These are phyloP conservation scores for Cordyceps militaris DNA, from an alignment of 2,329 filamentous ascomycete species.

Conservation along the genomic window DNA sequence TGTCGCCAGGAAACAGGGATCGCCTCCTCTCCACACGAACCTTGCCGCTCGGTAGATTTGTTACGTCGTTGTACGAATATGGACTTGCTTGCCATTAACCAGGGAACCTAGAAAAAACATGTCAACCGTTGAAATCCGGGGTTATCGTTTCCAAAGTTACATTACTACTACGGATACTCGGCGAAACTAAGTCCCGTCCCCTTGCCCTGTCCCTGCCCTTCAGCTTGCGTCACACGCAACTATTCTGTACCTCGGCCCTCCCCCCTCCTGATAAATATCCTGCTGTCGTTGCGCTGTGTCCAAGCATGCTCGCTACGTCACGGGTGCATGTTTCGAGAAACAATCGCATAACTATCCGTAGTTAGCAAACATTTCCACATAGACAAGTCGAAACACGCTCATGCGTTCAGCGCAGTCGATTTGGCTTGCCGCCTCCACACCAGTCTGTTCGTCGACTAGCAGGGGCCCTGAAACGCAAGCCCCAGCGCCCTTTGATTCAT, in stretches of 20 bases:
- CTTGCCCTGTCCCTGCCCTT: not conserved
- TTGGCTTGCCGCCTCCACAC: not conserved
- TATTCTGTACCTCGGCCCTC: not conserved
- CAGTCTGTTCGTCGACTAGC: constrained; percentile 4
- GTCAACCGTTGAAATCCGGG: too few species aligned
- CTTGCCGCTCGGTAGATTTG: not conserved
- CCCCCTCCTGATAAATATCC: too few species aligned
- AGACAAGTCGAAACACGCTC: not conserved
- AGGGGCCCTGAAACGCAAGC: constrained; percentile 10
- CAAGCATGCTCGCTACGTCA: not conserved
- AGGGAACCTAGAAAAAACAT: not conserved
- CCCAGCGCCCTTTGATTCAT: not conserved
- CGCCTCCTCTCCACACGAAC: not conserved
- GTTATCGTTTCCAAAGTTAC: too few species aligned
- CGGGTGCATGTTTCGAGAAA: not conserved
- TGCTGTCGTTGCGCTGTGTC: not conserved
- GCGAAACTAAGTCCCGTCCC: too few species aligned
- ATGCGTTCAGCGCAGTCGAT: not conserved
- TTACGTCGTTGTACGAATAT: not conserved
- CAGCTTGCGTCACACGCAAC: not conserved
- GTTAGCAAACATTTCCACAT: not conserved
- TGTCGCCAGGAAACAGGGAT: not conserved
- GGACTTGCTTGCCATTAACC: too few species aligned
- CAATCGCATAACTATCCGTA: not conserved
- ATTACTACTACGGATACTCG: too few species aligned